phyloP scores from a whole-genome alignment of 2,329 filamentous ascomycete species.

The Aspergillus sp. region DNA sequence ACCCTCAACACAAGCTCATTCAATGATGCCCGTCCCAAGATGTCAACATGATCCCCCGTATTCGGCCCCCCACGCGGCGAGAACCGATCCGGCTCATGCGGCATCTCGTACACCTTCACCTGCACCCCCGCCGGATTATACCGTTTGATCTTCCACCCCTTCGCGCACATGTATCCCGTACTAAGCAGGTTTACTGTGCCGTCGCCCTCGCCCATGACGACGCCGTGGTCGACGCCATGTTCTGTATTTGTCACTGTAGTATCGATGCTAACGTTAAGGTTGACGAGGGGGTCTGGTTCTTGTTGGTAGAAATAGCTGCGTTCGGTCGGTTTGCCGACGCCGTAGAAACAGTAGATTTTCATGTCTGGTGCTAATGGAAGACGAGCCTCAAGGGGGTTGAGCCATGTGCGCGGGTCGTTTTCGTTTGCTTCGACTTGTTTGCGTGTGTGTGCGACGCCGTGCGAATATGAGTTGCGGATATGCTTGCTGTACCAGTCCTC shows the following conservation, averaged over 20 bases:
- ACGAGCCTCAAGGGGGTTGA: constrained; percentile 89
- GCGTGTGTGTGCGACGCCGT: constrained; percentile 73
- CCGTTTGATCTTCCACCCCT: constrained; percentile 85
- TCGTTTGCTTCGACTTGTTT: constrained; percentile 78
- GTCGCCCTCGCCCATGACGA: constrained; percentile 93
- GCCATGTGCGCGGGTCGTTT: constrained; percentile 73
- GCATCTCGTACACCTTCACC: constrained; percentile 89
- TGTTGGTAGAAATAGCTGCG: constrained; percentile 84
- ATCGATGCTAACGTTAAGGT: constrained; percentile 48
- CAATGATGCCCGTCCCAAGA: constrained; percentile 76
- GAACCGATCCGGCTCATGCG: constrained; percentile 88
- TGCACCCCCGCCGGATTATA: constrained; percentile 83
- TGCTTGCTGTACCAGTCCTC: constrained; percentile 80
- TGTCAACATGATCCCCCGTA: constrained; percentile 91
- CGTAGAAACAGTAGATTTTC: constrained; percentile 97
- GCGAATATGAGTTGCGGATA: constrained; percentile 70
- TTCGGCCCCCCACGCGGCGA: constrained; percentile 67
- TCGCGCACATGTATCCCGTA: constrained; percentile 92
- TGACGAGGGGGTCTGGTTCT: constrained; percentile 59
- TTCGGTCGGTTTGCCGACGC: constrained; percentile 86
- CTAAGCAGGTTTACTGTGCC: constrained; percentile 92
- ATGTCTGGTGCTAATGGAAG: constrained; percentile 79
- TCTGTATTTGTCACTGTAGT: constrained; percentile 42
- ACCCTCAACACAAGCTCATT: constrained; percentile 87
- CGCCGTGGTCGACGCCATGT: constrained; percentile 64